phyloP scores from a whole-genome alignment of 257 asterid genomes.

The Echium plantagineum region DNA sequence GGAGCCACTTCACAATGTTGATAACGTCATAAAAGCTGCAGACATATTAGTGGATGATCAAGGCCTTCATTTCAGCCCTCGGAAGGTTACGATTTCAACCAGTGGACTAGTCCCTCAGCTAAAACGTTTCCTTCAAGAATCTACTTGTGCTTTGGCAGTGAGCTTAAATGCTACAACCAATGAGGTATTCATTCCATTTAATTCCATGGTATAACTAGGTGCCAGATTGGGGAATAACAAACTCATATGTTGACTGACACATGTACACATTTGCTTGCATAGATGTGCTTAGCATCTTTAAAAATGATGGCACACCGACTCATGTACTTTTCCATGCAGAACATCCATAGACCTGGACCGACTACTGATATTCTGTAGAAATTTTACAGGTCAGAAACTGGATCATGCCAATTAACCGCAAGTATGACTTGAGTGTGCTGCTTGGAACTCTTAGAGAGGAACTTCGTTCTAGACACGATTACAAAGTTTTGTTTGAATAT shows the following conservation, averaged over 20 bases:
- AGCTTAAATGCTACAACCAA: conserved; percentile 95
- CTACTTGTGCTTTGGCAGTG: conserved; percentile 87
- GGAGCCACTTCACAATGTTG: conserved; percentile 89
- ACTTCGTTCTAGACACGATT: conserved; percentile 50
- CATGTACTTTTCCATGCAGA: not conserved
- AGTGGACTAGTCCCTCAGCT: conserved; percentile 94
- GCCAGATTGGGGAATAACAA: not conserved
- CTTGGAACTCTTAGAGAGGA: conserved; percentile 85
- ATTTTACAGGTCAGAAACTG: conserved; percentile 77
- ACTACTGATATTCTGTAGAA: not conserved
- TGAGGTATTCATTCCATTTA: conserved; percentile 48
- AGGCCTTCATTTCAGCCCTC: conserved; percentile 96
- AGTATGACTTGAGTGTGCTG: conserved; percentile 71
- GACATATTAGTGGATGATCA: conserved; percentile 88
- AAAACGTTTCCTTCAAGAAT: conserved; percentile 71
- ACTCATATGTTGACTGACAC: not conserved
- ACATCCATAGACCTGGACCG: not conserved
- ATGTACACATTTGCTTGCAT: not conserved
- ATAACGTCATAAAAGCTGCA: conserved; percentile 79
- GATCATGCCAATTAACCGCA: conserved; percentile 98
- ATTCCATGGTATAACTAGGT: not conserved
- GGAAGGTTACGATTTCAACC: conserved; percentile 87
- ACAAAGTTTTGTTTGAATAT: conserved; percentile 87
- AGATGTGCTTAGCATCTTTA: not conserved
- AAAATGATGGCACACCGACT: not conserved